Evolutionary conservation across 345 rosid species (phyloP).

Genomic region (Garcia nutans): DNA sequence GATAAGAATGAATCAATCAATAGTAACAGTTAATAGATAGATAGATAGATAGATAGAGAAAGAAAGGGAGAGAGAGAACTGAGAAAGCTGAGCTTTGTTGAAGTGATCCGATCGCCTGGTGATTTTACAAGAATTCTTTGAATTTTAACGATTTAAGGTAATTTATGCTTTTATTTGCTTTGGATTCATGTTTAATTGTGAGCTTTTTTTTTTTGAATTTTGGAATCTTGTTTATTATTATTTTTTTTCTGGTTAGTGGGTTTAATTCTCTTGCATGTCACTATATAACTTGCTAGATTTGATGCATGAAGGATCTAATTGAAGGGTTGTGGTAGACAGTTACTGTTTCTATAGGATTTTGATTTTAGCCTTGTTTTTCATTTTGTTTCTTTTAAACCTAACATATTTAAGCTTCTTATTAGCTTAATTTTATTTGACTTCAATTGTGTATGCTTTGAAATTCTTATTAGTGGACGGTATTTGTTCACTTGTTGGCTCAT

Average conservation of each 20-base stretch:
- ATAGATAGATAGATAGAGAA: background rate
- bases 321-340: background rate
- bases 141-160: background rate
- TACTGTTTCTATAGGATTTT: background rate
- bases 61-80: background rate
- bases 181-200: background rate
- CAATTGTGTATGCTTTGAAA: background rate
- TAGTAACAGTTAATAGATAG: background rate
- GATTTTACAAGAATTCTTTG: background rate
- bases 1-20: background rate
- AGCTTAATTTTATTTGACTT: background rate
- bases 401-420: background rate
- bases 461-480: background rate
- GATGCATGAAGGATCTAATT: background rate
- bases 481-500: background rate
- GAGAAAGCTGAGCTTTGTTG: background rate
- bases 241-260: background rate
- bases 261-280: slow-evolving; percentile 1
- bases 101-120: background rate
- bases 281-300: slow-evolving; percentile 2
- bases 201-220: background rate
- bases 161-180: background rate
- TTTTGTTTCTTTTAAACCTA: background rate
- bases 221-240: background rate
- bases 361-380: background rate